These are phyloP conservation scores for Calonectria crousiana DNA, from an alignment of 2,329 filamentous ascomycete species.

Conservation along the genomic window DNA sequence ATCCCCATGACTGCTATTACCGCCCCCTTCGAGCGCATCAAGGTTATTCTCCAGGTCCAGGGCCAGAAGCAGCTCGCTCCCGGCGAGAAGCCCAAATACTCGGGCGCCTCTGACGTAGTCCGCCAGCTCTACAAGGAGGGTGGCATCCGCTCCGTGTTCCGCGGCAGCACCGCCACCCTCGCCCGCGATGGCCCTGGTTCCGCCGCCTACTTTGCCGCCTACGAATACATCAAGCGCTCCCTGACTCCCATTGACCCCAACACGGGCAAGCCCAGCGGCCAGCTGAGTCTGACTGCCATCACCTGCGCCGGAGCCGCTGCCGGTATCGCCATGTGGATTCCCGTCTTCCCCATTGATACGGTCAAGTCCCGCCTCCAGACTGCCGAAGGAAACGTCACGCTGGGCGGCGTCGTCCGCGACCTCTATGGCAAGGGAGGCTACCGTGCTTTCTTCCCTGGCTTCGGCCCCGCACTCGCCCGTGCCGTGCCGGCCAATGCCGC, in stretches of 20 bases:
- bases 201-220: conserved; percentile 96
- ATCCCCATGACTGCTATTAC: conserved; percentile 98
- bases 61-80: conserved; percentile 90
- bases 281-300: conserved; percentile 85
- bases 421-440: conserved; percentile 87
- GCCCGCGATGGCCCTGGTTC: conserved; percentile 93
- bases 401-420: conserved; percentile 82
- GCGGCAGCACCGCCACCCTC: conserved; percentile 89
- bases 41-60: conserved; percentile 98
- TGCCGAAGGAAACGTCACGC: conserved; percentile 84
- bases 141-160: conserved; percentile 91
- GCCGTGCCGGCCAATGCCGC: conserved; percentile 97
- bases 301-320: conserved; percentile 90
- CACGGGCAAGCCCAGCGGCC: conserved; percentile 78
- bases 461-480: conserved; percentile 90
- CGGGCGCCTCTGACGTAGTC: conserved; percentile 89
- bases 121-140: conserved; percentile 93
- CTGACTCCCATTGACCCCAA: conserved; percentile 85
- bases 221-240: conserved; percentile 92
- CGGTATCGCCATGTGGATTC: conserved; percentile 99
- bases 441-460: conserved; percentile 96
- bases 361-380: conserved; percentile 96
- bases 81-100: conserved; percentile 93
- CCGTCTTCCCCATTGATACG: conserved; percentile 97
- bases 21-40: conserved; percentile 98